These are phyloP conservation scores for Leucogyrophana mollusca DNA, from an alignment of 768 basidiomycete species.

Conservation along the genomic window DNA sequence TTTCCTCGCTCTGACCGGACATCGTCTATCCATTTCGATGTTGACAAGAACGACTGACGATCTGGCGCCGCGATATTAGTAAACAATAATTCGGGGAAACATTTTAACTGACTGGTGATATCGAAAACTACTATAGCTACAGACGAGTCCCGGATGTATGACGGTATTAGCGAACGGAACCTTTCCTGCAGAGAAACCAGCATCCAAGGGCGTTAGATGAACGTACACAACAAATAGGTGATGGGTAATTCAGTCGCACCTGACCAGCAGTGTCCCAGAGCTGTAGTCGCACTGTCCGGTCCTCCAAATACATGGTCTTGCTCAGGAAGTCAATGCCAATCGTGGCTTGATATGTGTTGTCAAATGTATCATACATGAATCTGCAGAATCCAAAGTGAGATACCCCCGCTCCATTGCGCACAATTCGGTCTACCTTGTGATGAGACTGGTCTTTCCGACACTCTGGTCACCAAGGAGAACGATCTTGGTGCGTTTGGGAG, in stretches of 20 bases:
- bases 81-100: constrained; percentile 3
- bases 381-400: constrained; percentile 44
- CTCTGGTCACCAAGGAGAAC: constrained; percentile 96
- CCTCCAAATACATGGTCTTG: constrained; percentile 99
- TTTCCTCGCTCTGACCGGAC: constrained; percentile 95
- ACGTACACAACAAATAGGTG: neutral
- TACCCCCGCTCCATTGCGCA: constrained; percentile 5
- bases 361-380: constrained; percentile 99
- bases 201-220: neutral
- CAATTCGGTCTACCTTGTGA: constrained; percentile 70
- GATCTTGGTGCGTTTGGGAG: constrained; percentile 94
- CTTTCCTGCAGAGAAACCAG: constrained; percentile 68
- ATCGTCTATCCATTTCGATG: constrained; percentile 99
- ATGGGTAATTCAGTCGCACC: constrained; percentile 37
- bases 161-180: constrained; percentile 95
- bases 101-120: constrained; percentile 79
- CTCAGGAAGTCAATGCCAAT: constrained; percentile 99
- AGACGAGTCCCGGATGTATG: constrained; percentile 97
- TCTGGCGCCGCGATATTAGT: constrained; percentile 46
- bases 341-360: constrained; percentile 98
- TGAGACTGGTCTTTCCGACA: constrained; percentile 98
- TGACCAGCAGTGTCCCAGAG: constrained; percentile 99
- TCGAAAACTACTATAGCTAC: constrained; percentile 99
- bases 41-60: constrained; percentile 97
- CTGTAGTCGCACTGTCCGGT: constrained; percentile 95